These are phyloP conservation scores for Escovopsis weberi DNA, from an alignment of 2,329 filamentous ascomycete species.

Conservation along the genomic window DNA sequence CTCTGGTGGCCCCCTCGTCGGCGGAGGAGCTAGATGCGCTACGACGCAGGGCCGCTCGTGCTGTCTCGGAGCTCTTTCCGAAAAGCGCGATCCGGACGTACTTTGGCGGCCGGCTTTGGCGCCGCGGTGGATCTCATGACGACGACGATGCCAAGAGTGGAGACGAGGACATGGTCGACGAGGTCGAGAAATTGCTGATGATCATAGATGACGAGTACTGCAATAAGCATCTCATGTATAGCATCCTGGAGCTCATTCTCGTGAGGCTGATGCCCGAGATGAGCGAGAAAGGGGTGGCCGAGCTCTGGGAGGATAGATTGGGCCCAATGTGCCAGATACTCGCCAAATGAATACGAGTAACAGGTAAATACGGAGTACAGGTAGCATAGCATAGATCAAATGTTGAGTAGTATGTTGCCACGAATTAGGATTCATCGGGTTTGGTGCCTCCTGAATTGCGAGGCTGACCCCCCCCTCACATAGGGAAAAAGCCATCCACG, in stretches of 20 bases:
- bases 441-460: no score
- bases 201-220: constrained; percentile 71
- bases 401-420: no score
- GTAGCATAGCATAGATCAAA: no score
- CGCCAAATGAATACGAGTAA: no score
- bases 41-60: constrained; percentile 50
- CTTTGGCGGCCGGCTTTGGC: constrained; percentile 27
- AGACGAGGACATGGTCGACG: constrained; percentile 27
- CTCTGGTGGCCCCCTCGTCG: constrained; percentile 43
- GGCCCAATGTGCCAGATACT: constrained; percentile 7
- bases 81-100: constrained; percentile 33
- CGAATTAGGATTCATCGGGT: no score
- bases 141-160: constrained; percentile 6
- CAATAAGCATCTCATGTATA: constrained; percentile 84
- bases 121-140: constrained; percentile 10
- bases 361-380: no score
- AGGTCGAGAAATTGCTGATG: constrained; percentile 54
- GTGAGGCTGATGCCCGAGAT: constrained; percentile 75
- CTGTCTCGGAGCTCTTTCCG: constrained; percentile 36
- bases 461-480: no score
- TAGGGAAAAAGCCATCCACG: no score
- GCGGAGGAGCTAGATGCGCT: constrained; percentile 46
- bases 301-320: constrained; percentile 61
- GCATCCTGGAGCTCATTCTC: constrained; percentile 68
- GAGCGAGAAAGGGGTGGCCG: constrained; percentile 52